Base-by-base conservation (phyloP, 2,329 filamentous ascomycete species). In the Diatrype stigma region DNA sequence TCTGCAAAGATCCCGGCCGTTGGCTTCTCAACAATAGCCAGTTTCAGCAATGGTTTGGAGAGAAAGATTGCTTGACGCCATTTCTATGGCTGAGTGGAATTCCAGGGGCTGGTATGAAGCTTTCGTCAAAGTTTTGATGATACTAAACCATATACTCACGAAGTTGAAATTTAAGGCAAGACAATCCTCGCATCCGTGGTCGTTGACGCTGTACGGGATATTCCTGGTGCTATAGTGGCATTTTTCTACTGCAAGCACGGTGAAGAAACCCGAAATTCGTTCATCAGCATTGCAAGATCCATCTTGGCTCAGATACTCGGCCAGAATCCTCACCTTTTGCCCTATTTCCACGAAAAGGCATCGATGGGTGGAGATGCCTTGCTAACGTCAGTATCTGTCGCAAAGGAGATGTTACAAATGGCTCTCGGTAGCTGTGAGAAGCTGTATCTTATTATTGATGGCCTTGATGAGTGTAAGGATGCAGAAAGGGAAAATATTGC, bases 171-270 rank as follows among this genome's bases (percentile, higher is more conserved):
- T n/a, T 28, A 59, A 42, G 57, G 57, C n/a, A 60, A 58, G 35
- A 56, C 57, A 16, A 51, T 74, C 16, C 59, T 74, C 16, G 64
- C 71, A 2, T 74, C 72, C 3, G 50, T 67, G 1, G 54, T 73
- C 23, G 51, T 75, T 28, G 67, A 75, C 42, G 59, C 67, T 52
- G 56, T 49, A 28, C 53, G 51, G 19, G 47, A 42, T 11, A 37
- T 56, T 3, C 44, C 42, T 22, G 47, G 49, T 12, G 48, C 56
- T 22, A 56, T 56, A 26, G 59, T 64, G 14, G 51, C 62, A 12
- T 74, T 61, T 56, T 74, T 73, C 59, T 74, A 73, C 51, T 75
- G 69, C 58, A 69, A 65, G 35, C 54, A 69, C 42, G 56, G 56
- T 10, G 62, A 73, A 47, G 17, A 48, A 2, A 47, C 61, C 6